These are phyloP conservation scores for Aegle marmelos DNA, from an alignment of 345 rosid genomes.

Conservation along the genomic window DNA sequence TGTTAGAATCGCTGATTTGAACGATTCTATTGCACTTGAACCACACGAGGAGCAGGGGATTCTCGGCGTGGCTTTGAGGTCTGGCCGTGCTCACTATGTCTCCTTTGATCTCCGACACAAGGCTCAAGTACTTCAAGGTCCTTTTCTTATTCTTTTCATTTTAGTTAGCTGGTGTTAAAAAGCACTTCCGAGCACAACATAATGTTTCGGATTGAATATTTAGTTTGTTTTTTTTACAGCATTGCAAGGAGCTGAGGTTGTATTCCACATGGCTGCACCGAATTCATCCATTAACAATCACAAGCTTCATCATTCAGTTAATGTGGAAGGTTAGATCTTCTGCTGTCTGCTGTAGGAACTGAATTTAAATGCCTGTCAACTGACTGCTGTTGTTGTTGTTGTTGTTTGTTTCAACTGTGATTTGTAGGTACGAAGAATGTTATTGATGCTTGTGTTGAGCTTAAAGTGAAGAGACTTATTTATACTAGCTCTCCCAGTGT, in stretches of 20 bases:
- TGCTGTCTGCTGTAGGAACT: not conserved
- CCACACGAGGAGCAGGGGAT: constrained; percentile 56
- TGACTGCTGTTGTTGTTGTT: not conserved
- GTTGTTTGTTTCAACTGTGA: not conserved
- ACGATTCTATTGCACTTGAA: constrained; percentile 45
- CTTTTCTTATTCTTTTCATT: not conserved
- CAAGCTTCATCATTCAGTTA: constrained; percentile 85
- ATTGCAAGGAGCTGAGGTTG: constrained; percentile 71
- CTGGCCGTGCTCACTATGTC: constrained; percentile 63
- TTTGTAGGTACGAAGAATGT: constrained; percentile 72
- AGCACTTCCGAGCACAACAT: not conserved
- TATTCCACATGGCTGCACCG: constrained; percentile 98
- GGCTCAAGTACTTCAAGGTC: constrained; percentile 74
- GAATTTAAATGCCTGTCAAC: not conserved
- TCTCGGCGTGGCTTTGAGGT: constrained; percentile 62
- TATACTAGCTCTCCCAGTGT: constrained; percentile 97
- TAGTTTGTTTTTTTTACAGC: constrained; percentile 34
- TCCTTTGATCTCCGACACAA: constrained; percentile 75
- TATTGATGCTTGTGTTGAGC: constrained; percentile 74
- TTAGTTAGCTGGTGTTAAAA: not conserved
- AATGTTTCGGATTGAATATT: too few relatives aligned
- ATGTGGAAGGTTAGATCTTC: constrained; percentile 60
- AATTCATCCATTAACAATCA: constrained; percentile 76
- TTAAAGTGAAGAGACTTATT: constrained; percentile 77
- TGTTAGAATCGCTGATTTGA: constrained; percentile 80